A percentile compares a stretch with the other conserved stretches of the same genome.
These are phyloP conservation scores for Fusarium sp. DNA, from an alignment of 2,329 filamentous ascomycete genomes.

Conservation along the genomic window DNA sequence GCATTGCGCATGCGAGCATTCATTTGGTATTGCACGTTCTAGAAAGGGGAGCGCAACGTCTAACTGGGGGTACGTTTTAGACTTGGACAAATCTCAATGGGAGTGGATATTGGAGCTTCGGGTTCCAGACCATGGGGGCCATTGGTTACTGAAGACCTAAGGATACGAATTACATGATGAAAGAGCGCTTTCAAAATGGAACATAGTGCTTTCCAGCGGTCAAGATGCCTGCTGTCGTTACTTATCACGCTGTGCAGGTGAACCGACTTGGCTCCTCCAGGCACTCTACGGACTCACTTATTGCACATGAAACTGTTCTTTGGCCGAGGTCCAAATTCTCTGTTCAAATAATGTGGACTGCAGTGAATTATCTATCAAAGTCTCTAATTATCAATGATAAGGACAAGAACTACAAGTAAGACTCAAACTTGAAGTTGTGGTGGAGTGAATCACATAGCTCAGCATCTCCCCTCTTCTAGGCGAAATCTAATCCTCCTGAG, in stretches of 20 bases:
- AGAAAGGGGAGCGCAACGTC: background rate
- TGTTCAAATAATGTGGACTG: background rate
- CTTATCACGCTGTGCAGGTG: background rate
- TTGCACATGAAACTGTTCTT: background rate
- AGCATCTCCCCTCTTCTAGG: background rate
- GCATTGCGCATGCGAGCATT: background rate
- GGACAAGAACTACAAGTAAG: background rate
- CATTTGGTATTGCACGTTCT: background rate
- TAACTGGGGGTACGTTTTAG: background rate
- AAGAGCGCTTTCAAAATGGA: background rate
- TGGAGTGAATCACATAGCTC: background rate
- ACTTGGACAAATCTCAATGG: background rate
- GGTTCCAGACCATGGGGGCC: too few species aligned
- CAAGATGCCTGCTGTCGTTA: background rate
- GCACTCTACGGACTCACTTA: background rate
- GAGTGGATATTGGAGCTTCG: background rate
- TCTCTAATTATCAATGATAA: background rate
- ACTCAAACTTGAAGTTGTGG: background rate
- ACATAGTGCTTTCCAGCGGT: background rate
- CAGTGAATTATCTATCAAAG: background rate
- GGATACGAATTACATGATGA: too few species aligned
- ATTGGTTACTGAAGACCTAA: background rate
- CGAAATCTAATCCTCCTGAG: background rate
- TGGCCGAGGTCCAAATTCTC: background rate
- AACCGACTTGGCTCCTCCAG: background rate